phyloP scores from a whole-genome alignment of 2,329 filamentous ascomycete species.

The Cercospora sp. region DNA sequence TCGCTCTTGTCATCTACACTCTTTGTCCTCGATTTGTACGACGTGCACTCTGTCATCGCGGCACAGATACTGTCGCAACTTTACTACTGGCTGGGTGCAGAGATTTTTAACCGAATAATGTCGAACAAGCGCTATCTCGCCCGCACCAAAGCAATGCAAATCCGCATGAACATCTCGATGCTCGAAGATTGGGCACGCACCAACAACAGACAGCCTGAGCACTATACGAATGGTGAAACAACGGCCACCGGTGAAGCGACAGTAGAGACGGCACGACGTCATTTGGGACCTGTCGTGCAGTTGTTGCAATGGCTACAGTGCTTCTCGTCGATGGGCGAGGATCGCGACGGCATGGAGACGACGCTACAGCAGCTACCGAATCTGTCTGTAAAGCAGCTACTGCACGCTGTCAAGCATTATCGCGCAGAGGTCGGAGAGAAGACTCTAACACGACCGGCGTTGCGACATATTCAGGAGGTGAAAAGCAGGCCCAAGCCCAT shows the following conservation, averaged over 20 bases:
- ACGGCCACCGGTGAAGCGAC: slow-evolving; percentile 82
- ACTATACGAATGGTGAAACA: slow-evolving; percentile 90
- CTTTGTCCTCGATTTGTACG: slow-evolving; percentile 97
- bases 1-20: slow-evolving; percentile 92
- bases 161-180: slow-evolving; percentile 95
- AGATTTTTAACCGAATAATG: slow-evolving; percentile 98
- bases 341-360: slow-evolving; percentile 81
- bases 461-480: slow-evolving; percentile 79
- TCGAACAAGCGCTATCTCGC: slow-evolving; percentile 92
- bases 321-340: slow-evolving; percentile 90
- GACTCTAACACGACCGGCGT: slow-evolving; percentile 79
- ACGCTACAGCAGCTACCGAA: slow-evolving; percentile 87
- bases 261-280: slow-evolving; percentile 76
- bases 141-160: slow-evolving; percentile 98
- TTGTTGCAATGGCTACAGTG: slow-evolving; percentile 96
- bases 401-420: slow-evolving; percentile 91
- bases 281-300: slow-evolving; percentile 88
- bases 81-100: slow-evolving; percentile 92
- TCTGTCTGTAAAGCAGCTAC: slow-evolving; percentile 81
- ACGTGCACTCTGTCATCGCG: slow-evolving; percentile 95
- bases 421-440: slow-evolving; percentile 94
- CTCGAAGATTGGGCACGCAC: slow-evolving; percentile 93
- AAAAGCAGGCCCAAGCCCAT: slow-evolving; percentile 57
- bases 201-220: slow-evolving; percentile 92
- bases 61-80: slow-evolving; percentile 89